phyloP scores from a whole-genome alignment of 805 yeast species.

The Saturnispora silvae region DNA sequence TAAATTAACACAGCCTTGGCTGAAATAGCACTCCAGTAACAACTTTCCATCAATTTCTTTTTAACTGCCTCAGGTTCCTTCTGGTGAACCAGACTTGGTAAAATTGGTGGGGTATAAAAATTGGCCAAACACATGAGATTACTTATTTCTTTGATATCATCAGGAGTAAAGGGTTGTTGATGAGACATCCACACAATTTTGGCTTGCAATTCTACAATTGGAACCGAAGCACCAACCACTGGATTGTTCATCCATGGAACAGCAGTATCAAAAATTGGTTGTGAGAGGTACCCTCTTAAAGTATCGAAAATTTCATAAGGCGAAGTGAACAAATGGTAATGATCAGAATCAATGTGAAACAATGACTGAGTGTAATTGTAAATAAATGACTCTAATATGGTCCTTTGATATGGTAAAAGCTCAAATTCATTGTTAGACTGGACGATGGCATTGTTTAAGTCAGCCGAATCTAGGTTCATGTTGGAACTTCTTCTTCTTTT shows the following conservation, averaged over 20 bases:
- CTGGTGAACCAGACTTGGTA: constrained; percentile 11
- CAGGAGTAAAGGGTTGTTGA: constrained; percentile 10
- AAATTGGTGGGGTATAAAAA: constrained; percentile 11
- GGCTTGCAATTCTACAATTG: constrained; percentile 29
- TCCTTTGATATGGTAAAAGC: constrained; percentile 22
- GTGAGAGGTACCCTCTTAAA: constrained; percentile 21
- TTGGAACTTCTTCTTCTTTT: constrained; percentile 4
- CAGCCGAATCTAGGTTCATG: constrained; percentile 1
- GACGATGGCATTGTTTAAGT: constrained; percentile 1
- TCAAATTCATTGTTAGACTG: not conserved
- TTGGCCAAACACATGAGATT: constrained; percentile 10
- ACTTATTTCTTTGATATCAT: constrained; percentile 2
- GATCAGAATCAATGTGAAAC: constrained; percentile 24
- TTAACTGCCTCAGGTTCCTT: constrained; percentile 14
- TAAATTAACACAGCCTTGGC: constrained; percentile 12
- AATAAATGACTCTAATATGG: constrained; percentile 34
- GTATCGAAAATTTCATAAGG: constrained; percentile 32
- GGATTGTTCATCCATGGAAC: constrained; percentile 34
- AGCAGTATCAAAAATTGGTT: constrained; percentile 26
- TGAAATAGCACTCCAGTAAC: constrained; percentile 13
- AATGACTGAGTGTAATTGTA: constrained; percentile 32
- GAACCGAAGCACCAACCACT: constrained; percentile 30
- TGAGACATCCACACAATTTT: constrained; percentile 28
- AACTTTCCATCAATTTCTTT: constrained; percentile 14
- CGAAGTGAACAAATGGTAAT: constrained; percentile 26